phyloP scores from a whole-genome alignment of 2,329 filamentous ascomycete species.

The Aspergillus neotritici region DNA sequence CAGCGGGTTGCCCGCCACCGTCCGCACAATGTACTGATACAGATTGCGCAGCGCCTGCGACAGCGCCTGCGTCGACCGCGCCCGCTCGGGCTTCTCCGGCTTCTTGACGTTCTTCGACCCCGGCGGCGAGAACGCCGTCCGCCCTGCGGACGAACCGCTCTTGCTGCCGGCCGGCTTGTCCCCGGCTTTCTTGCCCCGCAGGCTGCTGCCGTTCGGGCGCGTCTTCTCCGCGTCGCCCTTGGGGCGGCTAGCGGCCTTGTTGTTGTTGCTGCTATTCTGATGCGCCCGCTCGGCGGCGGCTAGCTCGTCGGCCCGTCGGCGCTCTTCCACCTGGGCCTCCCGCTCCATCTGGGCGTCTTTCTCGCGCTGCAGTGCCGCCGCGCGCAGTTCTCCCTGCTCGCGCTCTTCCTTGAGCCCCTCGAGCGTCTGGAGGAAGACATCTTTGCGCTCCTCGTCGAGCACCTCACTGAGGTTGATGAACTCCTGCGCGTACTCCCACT shows the following conservation, averaged over 20 bases:
- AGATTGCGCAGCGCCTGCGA: slow-evolving; percentile 46
- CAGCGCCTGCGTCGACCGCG: slow-evolving; percentile 39
- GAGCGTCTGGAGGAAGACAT: slow-evolving; percentile 81
- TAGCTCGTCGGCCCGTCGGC: slow-evolving; percentile 33
- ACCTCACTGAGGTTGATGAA: slow-evolving; percentile 84
- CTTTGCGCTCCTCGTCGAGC: slow-evolving; percentile 83
- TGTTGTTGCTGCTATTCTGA: slow-evolving; percentile 50
- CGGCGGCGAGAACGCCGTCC: slow-evolving; percentile 29
- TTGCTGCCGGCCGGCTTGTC: slow-evolving; percentile 24
- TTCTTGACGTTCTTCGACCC: slow-evolving; percentile 37
- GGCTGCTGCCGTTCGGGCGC: slow-evolving; percentile 32
- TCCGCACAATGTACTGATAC: slow-evolving; percentile 46
- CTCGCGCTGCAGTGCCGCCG: slow-evolving; percentile 58
- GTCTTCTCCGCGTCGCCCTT: slow-evolving; percentile 43
- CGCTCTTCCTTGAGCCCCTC: slow-evolving; percentile 80
- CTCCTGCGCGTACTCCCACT: slow-evolving; percentile 92
- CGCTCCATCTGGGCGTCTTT: slow-evolving; percentile 51
- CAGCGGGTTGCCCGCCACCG: slow-evolving; percentile 51
- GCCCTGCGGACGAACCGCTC: slow-evolving; percentile 21
- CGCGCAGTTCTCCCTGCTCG: slow-evolving; percentile 61
- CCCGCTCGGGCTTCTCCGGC: slow-evolving; percentile 29
- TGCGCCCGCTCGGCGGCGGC: slow-evolving; percentile 38
- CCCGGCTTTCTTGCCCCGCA: slow-evolving; percentile 21
- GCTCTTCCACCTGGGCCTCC: slow-evolving; percentile 42
- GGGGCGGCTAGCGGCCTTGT: slow-evolving; percentile 62